Evolutionary conservation across 73 alveolate genomes (phyloP).

Genomic region (Tetrahymena thermophila): DNA sequence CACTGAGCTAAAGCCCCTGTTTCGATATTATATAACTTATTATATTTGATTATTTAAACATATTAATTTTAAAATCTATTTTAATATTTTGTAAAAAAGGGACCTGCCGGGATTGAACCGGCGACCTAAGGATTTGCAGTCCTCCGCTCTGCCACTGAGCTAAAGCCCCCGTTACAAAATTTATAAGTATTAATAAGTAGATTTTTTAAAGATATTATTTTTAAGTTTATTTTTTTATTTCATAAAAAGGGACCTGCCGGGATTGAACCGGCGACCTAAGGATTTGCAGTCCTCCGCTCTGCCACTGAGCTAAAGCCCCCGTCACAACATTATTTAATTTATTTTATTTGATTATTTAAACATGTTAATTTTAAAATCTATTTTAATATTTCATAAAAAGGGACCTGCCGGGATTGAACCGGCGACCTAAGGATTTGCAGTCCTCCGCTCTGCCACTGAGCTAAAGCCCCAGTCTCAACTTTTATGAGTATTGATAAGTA

Average conservation of each 20-base stretch:
- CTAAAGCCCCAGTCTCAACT: background rate
- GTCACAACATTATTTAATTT: background rate
- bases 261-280: constrained; percentile 4
- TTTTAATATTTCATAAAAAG: no score
- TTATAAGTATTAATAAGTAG: background rate
- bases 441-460: constrained; percentile 6
- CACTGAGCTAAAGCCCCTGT: background rate
- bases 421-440: constrained; percentile 4
- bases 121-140: background rate
- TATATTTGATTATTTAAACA: background rate
- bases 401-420: constrained; percentile 6
- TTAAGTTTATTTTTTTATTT: background rate
- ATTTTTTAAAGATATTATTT: background rate
- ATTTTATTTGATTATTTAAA: background rate
- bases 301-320: constrained; percentile 4
- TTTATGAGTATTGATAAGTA: no score
- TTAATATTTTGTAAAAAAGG: no score
- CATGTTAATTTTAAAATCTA: no score
- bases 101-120: no score
- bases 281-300: constrained; percentile 4
- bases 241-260: background rate
- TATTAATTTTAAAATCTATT: no score
- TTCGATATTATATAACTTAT: background rate
- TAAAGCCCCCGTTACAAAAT: background rate
- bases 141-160: background rate